Base-by-base conservation (phyloP, 2,329 filamentous ascomycete species). In the Botrytis byssoidea region DNA sequence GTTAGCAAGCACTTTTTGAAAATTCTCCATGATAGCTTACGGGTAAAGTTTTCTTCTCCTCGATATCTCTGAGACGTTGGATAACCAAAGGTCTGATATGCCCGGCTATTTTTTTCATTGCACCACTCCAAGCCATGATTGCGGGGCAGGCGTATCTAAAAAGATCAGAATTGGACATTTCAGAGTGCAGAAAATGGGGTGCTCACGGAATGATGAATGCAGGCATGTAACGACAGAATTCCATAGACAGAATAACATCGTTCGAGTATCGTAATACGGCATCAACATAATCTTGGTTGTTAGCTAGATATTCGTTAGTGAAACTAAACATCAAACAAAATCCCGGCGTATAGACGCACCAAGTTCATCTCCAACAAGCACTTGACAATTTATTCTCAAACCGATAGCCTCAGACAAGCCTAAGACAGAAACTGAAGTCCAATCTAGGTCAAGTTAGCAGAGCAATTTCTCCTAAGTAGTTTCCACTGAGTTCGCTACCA, bases 191-290 rank as follows among this genome's bases (percentile, higher is more conserved):
- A 37, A 3, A 61, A 8, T 35, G 14, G 22, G 10, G 5, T 61
- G 14, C 35, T 61, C 22, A 61, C 59, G 59, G 35, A 32, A 61
- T 61, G 25, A 61, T 40, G 18, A 61, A 61, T 16, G 59, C 59
- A n/a, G 59, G 59, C 59, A 61, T 61, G 20, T 61, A 61, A n/a
- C 59, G 59, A 61, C 59, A 61, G 12, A 61, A 61, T n/a, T 61
- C 59, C 59, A 61, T 61, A 14, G 59, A 61, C 20, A 61, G 25
- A 61, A 61, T 37, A 16, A 61, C 59, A 61, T 61, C 59, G 10
- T 40, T 61, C 10, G 59, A 61, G 20, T 61, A 61, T 61, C 59
- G 20, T 25, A 61, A 40, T 22, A 61, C 59, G 22, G 59, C 59
- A 40, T 61, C 59, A 14, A 61, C 35, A 40, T 61, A 61, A 61